phyloP scores from a whole-genome alignment of 176 grass and related monocot species.

The Neostapfia colusana region DNA sequence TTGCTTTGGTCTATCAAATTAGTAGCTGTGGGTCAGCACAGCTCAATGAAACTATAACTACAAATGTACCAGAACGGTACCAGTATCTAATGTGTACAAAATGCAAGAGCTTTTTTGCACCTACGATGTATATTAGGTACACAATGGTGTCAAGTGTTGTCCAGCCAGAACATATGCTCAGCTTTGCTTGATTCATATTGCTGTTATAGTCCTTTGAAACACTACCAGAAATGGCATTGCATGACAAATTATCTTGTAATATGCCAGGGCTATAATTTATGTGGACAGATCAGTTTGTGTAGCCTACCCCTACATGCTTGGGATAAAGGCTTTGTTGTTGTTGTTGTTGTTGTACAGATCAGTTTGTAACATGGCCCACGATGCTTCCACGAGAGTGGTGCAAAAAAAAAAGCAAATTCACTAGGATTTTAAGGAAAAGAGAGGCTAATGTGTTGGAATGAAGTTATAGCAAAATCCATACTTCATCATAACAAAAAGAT shows the following conservation, averaged over 20 bases:
- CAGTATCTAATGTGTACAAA: not conserved
- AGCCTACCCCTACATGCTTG: no score
- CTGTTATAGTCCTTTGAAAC: not conserved
- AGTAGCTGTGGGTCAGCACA: slow-evolving; percentile 19
- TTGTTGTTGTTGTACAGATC: no score
- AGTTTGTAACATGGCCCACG: not conserved
- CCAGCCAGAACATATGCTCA: not conserved
- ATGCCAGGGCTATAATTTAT: not conserved
- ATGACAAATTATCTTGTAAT: not conserved
- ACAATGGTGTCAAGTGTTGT: not conserved
- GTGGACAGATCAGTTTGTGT: not conserved
- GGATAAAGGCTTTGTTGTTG: no score
- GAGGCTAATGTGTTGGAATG: slow-evolving; percentile 8
- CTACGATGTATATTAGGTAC: not conserved
- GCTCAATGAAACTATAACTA: not conserved
- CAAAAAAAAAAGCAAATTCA: slow-evolving; percentile 19
- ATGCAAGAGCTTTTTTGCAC: not conserved
- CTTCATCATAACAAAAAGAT: not conserved
- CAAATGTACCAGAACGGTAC: not conserved
- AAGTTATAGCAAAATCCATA: slow-evolving; percentile 15
- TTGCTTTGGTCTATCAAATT: slow-evolving; percentile 81
- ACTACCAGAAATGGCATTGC: not conserved
- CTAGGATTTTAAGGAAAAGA: not conserved
- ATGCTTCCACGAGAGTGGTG: slow-evolving; percentile 8
- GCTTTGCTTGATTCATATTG: not conserved